Base-by-base conservation (phyloP, 1,284 basidiomycete genomes). In the Chondrostereum purpureum region DNA sequence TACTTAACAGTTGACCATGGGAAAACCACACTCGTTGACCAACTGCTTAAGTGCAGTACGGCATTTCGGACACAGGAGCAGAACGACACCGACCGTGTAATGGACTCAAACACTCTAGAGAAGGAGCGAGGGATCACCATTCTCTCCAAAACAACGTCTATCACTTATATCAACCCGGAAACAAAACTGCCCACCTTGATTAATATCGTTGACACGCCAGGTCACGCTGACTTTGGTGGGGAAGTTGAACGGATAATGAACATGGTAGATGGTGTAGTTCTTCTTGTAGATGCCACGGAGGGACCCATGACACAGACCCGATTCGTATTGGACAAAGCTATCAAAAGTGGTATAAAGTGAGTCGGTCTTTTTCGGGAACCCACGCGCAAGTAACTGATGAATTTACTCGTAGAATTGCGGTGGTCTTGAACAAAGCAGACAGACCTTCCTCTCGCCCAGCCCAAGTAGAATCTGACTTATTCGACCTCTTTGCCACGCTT, bases 91-190 rank as follows among this genome's bases (percentile, higher is more conserved):
- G 66, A 67, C 48, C 65, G 71, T 5, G 57, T 72, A 20, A 73
- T 73, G 71, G 71, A 72, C 57, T 71, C 69, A 1, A 71, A 72
- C 51, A 68, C 70, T 59, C 59, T 72, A 4, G 71, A 73, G 54
- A 63, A 63, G 24, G 71, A 73, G 48, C 69, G 71, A 1, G 71
- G 71, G n/a, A 73, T 73, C 39, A 73, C 71, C 14, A 73, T 73
- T 49, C 58, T 73, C 19, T 72, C 70, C 0, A 72, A 72, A 55
- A 72, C 69, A 55, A 72, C 71, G 4, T 69, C 66, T 34, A 64
- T 72, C 23, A 60, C 57, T 37, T 72, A 70, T 46, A 61, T 65
- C 19, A 65, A 63, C 33, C 27, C 8, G 27, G 27, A 3, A 63
- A 36, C 6, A 21, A 44, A 19, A 48, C 46, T 37, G 39, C 43